Percentiles rank a stretch among this genome's conserved stretches.
These are phyloP conservation scores for Anacardium occidentale DNA, from an alignment of 345 rosid species.

Conservation along the genomic window DNA sequence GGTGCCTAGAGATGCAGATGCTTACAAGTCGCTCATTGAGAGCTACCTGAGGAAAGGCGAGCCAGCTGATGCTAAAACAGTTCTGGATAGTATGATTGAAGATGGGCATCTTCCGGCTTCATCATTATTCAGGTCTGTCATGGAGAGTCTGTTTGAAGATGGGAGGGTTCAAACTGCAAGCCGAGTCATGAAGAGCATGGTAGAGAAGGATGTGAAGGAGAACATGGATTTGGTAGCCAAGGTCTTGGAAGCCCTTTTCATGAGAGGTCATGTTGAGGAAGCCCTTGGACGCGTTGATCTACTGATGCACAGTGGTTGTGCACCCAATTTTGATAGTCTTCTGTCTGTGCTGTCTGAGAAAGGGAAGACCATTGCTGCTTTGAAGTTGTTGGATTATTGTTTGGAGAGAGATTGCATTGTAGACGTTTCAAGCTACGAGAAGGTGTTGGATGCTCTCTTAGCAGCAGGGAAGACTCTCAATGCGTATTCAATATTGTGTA, in stretches of 20 bases:
- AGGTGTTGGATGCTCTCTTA: slow-evolving; percentile 79
- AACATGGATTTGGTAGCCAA: slow-evolving; percentile 75
- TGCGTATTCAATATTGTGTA: slow-evolving; percentile 80
- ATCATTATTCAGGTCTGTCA: slow-evolving; percentile 67
- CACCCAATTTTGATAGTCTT: slow-evolving; percentile 57
- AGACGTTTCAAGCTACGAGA: slow-evolving; percentile 65
- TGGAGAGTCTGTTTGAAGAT: slow-evolving; percentile 82
- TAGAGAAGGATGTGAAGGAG: slow-evolving; percentile 75
- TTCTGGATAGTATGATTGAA: slow-evolving; percentile 84
- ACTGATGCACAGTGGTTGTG: slow-evolving; percentile 51
- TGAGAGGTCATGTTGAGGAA: slow-evolving; percentile 91
- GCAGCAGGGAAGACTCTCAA: slow-evolving; percentile 84
- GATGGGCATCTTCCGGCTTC: slow-evolving; percentile 73
- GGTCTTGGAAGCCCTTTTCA: slow-evolving; percentile 78
- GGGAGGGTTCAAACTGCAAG: slow-evolving; percentile 92
- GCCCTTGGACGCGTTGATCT: slow-evolving; percentile 83
- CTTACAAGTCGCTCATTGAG: slow-evolving; percentile 69
- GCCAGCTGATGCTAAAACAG: slow-evolving; percentile 84
- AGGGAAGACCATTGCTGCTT: slow-evolving; percentile 82
- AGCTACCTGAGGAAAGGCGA: slow-evolving; percentile 91
- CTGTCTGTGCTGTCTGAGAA: slow-evolving; percentile 64
- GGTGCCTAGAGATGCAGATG: slow-evolving; percentile 64
- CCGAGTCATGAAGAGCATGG: slow-evolving; percentile 83
- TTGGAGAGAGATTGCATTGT: slow-evolving; percentile 65
- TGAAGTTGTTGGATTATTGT: slow-evolving; percentile 68